phyloP scores from a whole-genome alignment of 192 early-diverging fungal genomes.

The Obelidium mucronatum region DNA sequence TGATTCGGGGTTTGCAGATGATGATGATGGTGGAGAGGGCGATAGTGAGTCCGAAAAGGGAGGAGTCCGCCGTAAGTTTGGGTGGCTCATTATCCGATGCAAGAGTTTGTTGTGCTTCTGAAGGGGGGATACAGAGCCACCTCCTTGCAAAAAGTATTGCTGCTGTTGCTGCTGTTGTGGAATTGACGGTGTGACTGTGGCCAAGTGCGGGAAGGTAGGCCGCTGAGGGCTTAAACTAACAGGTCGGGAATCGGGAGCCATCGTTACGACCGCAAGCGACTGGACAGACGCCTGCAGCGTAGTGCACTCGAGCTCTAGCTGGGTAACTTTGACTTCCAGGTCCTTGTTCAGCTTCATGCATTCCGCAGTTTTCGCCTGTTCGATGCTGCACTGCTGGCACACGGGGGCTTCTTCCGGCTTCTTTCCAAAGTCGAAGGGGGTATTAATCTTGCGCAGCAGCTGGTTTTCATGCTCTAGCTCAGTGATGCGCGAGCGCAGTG shows the following conservation, averaged over 20 bases:
- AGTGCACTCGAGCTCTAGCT: background rate
- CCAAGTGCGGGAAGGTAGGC: background rate
- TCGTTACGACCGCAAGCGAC: background rate
- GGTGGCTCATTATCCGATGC: too few relatives aligned
- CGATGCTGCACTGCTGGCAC: background rate
- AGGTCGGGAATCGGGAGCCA: background rate
- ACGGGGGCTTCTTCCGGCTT: background rate
- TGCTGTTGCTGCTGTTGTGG: background rate
- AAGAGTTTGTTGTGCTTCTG: too few relatives aligned
- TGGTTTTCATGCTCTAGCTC: slow-evolving; percentile 4
- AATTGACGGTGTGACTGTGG: background rate
- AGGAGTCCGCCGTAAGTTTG: background rate
- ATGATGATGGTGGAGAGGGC: background rate
- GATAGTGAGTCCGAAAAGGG: background rate
- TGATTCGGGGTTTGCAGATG: background rate
- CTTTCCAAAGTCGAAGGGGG: background rate
- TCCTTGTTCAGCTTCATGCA: background rate
- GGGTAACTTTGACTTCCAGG: background rate
- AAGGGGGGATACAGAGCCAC: too few relatives aligned
- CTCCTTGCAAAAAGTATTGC: too few relatives aligned
- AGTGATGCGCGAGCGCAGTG: background rate
- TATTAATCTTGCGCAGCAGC: background rate
- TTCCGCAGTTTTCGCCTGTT: background rate
- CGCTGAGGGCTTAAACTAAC: background rate
- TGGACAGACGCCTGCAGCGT: background rate